Evolutionary conservation across 179 eudicot genomes (phyloP).

Genomic region (Beta corolliflora): DNA sequence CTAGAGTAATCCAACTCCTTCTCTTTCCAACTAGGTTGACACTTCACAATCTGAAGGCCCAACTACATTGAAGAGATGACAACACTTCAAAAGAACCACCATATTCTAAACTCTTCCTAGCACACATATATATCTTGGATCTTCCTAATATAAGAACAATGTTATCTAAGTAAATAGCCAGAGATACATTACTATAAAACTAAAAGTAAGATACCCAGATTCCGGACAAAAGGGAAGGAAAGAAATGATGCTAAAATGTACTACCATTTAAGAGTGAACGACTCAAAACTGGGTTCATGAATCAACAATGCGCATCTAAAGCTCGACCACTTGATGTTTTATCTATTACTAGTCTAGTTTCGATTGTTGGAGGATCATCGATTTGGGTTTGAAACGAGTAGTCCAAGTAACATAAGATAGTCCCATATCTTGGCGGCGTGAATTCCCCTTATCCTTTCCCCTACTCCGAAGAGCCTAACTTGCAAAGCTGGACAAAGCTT

Average conservation of each 20-base stretch:
- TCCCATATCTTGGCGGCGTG: no score
- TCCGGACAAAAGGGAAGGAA: neutral
- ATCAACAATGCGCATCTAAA: neutral
- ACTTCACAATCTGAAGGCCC: neutral
- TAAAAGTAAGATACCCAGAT: neutral
- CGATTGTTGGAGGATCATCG: neutral
- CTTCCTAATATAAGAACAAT: no score
- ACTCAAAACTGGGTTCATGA: neutral
- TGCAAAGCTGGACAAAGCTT: no score
- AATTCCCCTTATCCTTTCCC: no score
- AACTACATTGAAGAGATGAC: neutral
- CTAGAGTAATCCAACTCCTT: neutral
- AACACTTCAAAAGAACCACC: slow-evolving; percentile 3
- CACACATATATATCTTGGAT: neutral
- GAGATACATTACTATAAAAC: neutral
- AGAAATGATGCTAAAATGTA: no score
- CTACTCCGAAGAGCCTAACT: no score
- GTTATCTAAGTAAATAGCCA: neutral
- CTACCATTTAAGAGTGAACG: neutral
- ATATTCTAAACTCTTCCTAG: neutral
- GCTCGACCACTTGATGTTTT: neutral
- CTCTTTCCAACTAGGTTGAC: neutral
- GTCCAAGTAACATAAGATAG: neutral
- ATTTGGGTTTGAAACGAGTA: neutral
- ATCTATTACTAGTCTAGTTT: neutral